Evolutionary conservation across 2,329 filamentous ascomycete genomes (phyloP).

Genomic region (Fusarium pininemorale): DNA sequence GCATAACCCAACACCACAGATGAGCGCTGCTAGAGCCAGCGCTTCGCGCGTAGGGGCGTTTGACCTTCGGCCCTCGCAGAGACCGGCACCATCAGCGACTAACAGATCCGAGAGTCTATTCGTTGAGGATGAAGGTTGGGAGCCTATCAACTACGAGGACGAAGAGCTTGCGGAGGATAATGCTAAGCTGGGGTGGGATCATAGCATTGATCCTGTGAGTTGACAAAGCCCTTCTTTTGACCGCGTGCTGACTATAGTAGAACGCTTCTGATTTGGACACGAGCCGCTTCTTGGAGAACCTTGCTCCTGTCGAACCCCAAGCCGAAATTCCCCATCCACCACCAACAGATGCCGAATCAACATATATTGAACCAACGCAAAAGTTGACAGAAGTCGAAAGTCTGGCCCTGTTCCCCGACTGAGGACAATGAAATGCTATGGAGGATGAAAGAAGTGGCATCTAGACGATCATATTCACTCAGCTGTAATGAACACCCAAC

Average conservation of each 20-base stretch:
- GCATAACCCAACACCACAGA: constrained; percentile 47
- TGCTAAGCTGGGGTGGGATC: constrained; percentile 78
- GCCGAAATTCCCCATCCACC: constrained; percentile 27
- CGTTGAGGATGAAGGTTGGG: constrained; percentile 81
- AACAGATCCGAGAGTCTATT: constrained; percentile 75
- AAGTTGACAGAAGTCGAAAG: constrained; percentile 72
- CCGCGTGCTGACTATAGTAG: constrained; percentile 49
- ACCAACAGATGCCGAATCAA: constrained; percentile 43
- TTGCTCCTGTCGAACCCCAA: constrained; percentile 13
- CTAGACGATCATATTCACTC: constrained; percentile 27
- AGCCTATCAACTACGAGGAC: constrained; percentile 69
- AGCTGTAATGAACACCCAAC: constrained; percentile 67
- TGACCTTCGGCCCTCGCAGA: constrained; percentile 62
- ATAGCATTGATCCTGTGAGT: constrained; percentile 70
- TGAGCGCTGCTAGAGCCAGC: constrained; percentile 48
- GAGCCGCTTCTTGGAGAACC: constrained; percentile 48
- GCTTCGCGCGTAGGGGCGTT: constrained; percentile 50
- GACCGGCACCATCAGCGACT: constrained; percentile 64
- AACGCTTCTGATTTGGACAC: constrained; percentile 56
- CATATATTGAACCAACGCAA: constrained; percentile 74
- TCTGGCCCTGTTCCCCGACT: constrained; percentile 55
- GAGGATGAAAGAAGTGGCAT: constrained; percentile 2
- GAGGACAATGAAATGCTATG: constrained; percentile 4
- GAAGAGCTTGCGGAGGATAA: constrained; percentile 69
- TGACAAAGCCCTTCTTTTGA: neutral